Evolutionary conservation across 306 rosid genomes (phyloP).

Genomic region (Albizia julibrissin): DNA sequence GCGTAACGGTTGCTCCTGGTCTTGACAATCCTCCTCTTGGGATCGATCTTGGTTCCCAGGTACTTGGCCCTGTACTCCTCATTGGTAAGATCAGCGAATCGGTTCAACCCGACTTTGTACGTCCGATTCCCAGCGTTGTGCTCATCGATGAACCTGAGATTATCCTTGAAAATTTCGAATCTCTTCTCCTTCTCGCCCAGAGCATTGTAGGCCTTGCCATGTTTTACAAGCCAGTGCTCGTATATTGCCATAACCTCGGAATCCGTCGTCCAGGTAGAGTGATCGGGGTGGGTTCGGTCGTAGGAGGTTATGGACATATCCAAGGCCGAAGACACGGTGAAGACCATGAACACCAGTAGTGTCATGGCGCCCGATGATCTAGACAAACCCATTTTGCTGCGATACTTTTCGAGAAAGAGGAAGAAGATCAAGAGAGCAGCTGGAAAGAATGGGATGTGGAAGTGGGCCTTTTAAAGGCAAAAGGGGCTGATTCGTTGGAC

Average conservation of each 20-base stretch:
- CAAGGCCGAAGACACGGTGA: slow-evolving; percentile 55
- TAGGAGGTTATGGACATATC: slow-evolving; percentile 76
- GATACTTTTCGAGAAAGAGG: background rate
- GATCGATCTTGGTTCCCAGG: slow-evolving; percentile 54
- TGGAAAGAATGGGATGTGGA: slow-evolving; percentile 21
- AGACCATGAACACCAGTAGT: slow-evolving; percentile 34
- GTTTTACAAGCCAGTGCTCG: slow-evolving; percentile 72
- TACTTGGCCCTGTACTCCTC: slow-evolving; percentile 73
- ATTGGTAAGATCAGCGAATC: slow-evolving; percentile 91
- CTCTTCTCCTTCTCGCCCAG: slow-evolving; percentile 71
- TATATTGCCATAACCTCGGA: slow-evolving; percentile 62
- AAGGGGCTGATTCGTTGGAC: background rate
- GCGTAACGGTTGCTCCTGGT: slow-evolving; percentile 50
- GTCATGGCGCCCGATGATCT: slow-evolving; percentile 36
- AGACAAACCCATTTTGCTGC: slow-evolving; percentile 47
- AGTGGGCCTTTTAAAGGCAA: slow-evolving; percentile 45
- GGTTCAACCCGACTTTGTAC: slow-evolving; percentile 71
- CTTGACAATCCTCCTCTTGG: slow-evolving; percentile 40
- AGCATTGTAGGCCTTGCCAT: slow-evolving; percentile 63
- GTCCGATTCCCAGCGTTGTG: slow-evolving; percentile 53
- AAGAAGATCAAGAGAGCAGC: background rate
- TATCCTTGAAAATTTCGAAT: slow-evolving; percentile 85
- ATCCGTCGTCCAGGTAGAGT: slow-evolving; percentile 51
- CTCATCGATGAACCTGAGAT: slow-evolving; percentile 72
- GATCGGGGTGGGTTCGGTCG: slow-evolving; percentile 40